phyloP scores from a whole-genome alignment of 2,329 filamentous ascomycete genomes.

The Arthrobotrys musiformis region DNA sequence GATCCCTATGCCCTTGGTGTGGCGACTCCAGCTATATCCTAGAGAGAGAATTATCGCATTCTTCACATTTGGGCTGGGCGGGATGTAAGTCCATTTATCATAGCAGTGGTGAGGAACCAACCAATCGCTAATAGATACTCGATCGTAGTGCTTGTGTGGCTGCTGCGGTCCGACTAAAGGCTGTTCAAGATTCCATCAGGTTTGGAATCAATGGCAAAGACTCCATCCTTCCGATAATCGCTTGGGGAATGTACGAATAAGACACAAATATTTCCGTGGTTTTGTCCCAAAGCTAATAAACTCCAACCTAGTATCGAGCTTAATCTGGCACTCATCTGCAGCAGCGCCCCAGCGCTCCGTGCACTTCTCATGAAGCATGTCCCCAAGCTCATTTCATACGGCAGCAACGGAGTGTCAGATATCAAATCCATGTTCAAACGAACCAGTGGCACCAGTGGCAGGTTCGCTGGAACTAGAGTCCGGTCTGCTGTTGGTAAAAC shows the following conservation, averaged over 20 bases:
- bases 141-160: constrained; percentile 33
- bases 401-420: constrained; percentile 11
- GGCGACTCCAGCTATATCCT: constrained; percentile 38
- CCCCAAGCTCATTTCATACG: constrained; percentile 30
- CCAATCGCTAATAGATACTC: not conserved
- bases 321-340: constrained; percentile 38
- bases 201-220: constrained; percentile 33
- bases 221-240: constrained; percentile 43
- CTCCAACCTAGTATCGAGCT: constrained; percentile 37
- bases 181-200: constrained; percentile 33
- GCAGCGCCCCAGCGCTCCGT: constrained; percentile 42
- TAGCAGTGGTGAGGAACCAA: no score
- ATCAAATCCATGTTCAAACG: constrained; percentile 23
- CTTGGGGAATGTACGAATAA: constrained; percentile 45
- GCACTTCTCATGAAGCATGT: constrained; percentile 40
- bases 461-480: not conserved
- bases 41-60: constrained; percentile 30
- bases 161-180: constrained; percentile 26
- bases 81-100: constrained; percentile 10
- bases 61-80: constrained; percentile 40
- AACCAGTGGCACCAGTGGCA: not conserved
- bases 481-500: not conserved
- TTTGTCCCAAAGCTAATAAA: no score
- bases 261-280: no score
- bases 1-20: constrained; percentile 46